Evolutionary conservation across 2,329 filamentous ascomycete species (phyloP).

Genomic region (Fusarium mangiferae): DNA sequence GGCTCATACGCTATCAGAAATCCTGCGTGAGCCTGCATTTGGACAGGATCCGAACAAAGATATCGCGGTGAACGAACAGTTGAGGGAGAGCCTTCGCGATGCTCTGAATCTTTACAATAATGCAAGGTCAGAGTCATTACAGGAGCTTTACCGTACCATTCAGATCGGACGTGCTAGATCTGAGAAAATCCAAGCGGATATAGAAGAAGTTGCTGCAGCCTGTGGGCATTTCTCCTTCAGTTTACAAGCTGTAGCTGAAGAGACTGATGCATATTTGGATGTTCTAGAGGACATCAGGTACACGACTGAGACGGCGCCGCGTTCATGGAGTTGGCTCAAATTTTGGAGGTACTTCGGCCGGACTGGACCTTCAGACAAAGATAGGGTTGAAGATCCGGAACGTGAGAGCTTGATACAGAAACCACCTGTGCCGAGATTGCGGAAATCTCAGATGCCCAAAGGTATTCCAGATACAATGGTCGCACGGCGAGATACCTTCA

Average conservation of each 20-base stretch:
- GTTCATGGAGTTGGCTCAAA: constrained; percentile 86
- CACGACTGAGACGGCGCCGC: constrained; percentile 68
- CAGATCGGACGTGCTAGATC: constrained; percentile 75
- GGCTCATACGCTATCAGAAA: constrained; percentile 89
- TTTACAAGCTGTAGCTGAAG: constrained; percentile 88
- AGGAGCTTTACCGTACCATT: constrained; percentile 82
- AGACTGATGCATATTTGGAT: constrained; percentile 84
- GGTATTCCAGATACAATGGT: constrained; percentile 67
- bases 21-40: constrained; percentile 89
- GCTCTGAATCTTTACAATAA: constrained; percentile 83
- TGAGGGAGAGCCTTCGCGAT: constrained; percentile 81
- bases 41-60: constrained; percentile 72
- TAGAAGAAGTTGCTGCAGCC: constrained; percentile 97
- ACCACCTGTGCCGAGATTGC: constrained; percentile 57
- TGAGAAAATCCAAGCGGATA: constrained; percentile 85
- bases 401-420: constrained; percentile 53
- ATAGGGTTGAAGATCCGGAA: constrained; percentile 53
- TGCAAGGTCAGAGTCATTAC: constrained; percentile 79
- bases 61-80: constrained; percentile 81
- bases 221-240: constrained; percentile 97
- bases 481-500: constrained; percentile 62
- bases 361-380: constrained; percentile 10
- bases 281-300: constrained; percentile 88
- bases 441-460: constrained; percentile 64
- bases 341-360: constrained; percentile 69